These are phyloP conservation scores for Pseudogymnoascus sp. DNA, from an alignment of 2,329 filamentous ascomycete species.

Conservation along the genomic window DNA sequence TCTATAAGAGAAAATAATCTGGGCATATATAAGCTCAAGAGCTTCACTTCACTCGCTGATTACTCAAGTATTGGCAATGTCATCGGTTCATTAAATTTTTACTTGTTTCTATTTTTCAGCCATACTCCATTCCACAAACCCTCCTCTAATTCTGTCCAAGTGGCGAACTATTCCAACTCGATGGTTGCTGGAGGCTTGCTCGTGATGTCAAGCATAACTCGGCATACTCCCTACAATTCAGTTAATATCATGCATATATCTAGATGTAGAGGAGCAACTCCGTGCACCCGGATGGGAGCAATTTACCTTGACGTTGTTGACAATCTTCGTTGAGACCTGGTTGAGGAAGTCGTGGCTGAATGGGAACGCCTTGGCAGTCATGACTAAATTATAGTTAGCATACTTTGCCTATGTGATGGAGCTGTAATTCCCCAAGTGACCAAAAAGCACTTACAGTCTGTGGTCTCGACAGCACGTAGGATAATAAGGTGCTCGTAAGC, in stretches of 20 bases:
- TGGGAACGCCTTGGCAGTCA: slow-evolving; percentile 29
- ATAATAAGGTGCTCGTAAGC: slow-evolving; percentile 56
- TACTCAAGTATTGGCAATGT: not conserved
- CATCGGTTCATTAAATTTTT: slow-evolving; percentile 1
- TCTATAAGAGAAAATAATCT: not conserved
- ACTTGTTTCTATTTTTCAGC: slow-evolving; percentile 6
- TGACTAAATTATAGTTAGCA: slow-evolving; percentile 47
- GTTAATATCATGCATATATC: slow-evolving; percentile 4
- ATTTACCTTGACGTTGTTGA: slow-evolving; percentile 57
- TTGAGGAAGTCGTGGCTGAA: slow-evolving; percentile 58
- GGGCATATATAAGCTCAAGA: not conserved
- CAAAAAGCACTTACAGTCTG: slow-evolving; percentile 24
- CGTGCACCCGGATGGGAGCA: not conserved
- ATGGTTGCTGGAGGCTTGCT: slow-evolving; percentile 50
- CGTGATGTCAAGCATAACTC: slow-evolving; percentile 59
- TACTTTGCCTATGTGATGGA: slow-evolving; percentile 49
- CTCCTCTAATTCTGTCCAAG: not conserved
- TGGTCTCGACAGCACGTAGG: slow-evolving; percentile 52
- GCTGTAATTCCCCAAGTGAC: not conserved
- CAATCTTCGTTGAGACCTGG: slow-evolving; percentile 56
- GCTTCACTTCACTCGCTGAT: not conserved
- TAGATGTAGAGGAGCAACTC: not conserved
- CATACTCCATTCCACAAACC: slow-evolving; percentile 11
- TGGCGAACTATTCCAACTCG: slow-evolving; percentile 54
- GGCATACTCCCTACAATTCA: slow-evolving; percentile 47